These are phyloP conservation scores for Encephalitozoon romaleae DNA, from an alignment of 371 early-diverging fungal genomes.

Conservation along the genomic window DNA sequence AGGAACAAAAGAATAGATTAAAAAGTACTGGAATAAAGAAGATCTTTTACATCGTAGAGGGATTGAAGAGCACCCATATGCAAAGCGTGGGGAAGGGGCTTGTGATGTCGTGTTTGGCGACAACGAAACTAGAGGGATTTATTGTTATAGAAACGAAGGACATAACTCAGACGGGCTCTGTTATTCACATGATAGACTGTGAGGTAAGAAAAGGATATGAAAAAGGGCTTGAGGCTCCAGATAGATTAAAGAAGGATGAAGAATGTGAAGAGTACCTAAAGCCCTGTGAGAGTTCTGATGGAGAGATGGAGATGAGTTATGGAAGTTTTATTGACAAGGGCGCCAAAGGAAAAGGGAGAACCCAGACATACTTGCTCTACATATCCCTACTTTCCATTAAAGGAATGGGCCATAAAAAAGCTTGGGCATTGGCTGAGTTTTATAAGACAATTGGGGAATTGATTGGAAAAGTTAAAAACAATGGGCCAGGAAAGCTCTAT, in stretches of 20 bases:
- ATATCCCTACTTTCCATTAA: slow-evolving; percentile 20
- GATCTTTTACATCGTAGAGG: slow-evolving; percentile 50
- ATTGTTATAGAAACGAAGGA: slow-evolving; percentile 54
- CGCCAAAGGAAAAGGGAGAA: slow-evolving; percentile 13
- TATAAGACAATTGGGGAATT: slow-evolving; percentile 32
- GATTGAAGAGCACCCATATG: slow-evolving; percentile 25
- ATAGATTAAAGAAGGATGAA: background rate
- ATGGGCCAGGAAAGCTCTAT: background rate
- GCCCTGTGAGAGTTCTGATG: background rate
- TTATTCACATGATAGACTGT: slow-evolving; percentile 38
- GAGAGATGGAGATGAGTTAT: slow-evolving; percentile 27
- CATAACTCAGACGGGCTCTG: slow-evolving; percentile 41
- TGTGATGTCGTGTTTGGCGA: background rate
- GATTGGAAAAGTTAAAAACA: background rate
- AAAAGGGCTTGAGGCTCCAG: background rate
- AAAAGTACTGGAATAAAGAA: slow-evolving; percentile 8
- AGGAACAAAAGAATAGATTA: slow-evolving; percentile 74
- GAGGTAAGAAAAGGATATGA: background rate
- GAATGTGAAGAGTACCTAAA: background rate
- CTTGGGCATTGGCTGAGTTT: slow-evolving; percentile 9
- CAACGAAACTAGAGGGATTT: slow-evolving; percentile 38
- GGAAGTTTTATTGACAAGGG: slow-evolving; percentile 39
- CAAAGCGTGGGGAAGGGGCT: background rate
- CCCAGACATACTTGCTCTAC: slow-evolving; percentile 8
- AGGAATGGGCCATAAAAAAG: slow-evolving; percentile 33